Evolutionary conservation across 179 eudicot species (phyloP).

Genomic region (Beta corolliflora): DNA sequence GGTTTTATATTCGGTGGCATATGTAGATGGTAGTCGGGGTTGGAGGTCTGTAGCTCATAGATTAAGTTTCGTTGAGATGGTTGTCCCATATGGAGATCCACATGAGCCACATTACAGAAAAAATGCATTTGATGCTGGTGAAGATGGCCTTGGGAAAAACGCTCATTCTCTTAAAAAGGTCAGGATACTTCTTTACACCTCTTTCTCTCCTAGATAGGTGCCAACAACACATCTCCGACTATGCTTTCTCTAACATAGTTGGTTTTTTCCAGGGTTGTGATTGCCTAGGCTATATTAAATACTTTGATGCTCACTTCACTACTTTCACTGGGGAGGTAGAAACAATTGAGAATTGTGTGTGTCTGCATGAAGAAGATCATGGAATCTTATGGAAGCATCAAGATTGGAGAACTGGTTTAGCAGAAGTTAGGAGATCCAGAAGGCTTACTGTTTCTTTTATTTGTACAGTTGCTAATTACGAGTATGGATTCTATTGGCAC

Average conservation of each 20-base stretch:
- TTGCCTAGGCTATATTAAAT: conserved; percentile 83
- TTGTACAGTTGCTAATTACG: conserved; percentile 96
- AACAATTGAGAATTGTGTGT: conserved; percentile 90
- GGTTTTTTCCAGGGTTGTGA: conserved; percentile 76
- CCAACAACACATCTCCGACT: neutral
- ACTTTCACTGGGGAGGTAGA: conserved; percentile 93
- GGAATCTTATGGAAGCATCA: conserved; percentile 99
- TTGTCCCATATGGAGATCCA: conserved; percentile 92
- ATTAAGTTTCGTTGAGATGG: conserved; percentile 96
- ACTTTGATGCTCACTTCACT: conserved; percentile 92
- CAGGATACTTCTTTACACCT: conserved; percentile 11
- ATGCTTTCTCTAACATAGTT: conserved; percentile 3
- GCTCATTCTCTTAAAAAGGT: conserved; percentile 98
- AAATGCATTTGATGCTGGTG: conserved; percentile 98
- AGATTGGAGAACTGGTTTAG: conserved; percentile 95
- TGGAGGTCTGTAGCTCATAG: conserved; percentile 86
- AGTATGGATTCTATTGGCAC: conserved; percentile 97
- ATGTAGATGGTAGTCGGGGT: conserved; percentile 86
- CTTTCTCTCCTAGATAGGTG: neutral
- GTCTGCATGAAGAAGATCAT: conserved; percentile 93
- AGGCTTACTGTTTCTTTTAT: conserved; percentile 83
- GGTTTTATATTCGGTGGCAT: conserved; percentile 81
- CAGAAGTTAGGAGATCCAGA: conserved; percentile 94
- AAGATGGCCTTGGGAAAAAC: conserved; percentile 93
- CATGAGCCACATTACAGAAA: conserved; percentile 92